Evolutionary conservation across 139 green algal genomes (phyloP), one percentile per base, ranked within the genome.

Genomic region (Closterium sp.): DNA sequence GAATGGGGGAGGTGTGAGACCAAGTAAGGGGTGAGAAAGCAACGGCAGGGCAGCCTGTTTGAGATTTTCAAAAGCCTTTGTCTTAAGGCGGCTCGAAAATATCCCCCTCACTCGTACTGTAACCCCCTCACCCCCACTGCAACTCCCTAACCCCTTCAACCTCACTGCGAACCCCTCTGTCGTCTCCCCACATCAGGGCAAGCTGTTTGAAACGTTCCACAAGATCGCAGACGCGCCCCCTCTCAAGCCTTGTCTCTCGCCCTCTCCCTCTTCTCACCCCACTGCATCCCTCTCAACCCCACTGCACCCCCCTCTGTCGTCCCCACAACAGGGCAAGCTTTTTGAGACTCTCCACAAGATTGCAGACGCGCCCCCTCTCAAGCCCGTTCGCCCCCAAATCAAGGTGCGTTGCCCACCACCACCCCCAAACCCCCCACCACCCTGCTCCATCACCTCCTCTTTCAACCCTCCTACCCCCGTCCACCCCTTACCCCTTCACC

Each of bases 331-430:
- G 90, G 90, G 19, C 21, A 88, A 92, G 90, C 24, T 92, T 2
- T 91, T 92, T 92, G 70, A 92, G 84, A 92, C 62, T 10, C 73
- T 92, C 9, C n/a, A 92, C 90, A 92, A 92, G 73, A 91, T 92
- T 9, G 70, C 90, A 38, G 34, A 87, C 28, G 28, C 34, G 10
- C 90, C 90, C n/a, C 11, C 30, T 30, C 30, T 92, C n/a, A 92
- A n/a, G 73, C 21, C 90, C 5, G 70, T 92, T 3, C 42, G 42
- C 21, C 38, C 38, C 9, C n/a, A 92, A 7, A 31, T 92, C 34
- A 45, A 89, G 89, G 89, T 92, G 85, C 28, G 88, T 13, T 91
- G 29, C 31, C 27, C 11, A 17, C 31, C 21, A 21, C 17, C n/a
- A n/a, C n/a, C n/a, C n/a, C n/a, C n/a, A n/a, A n/a, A n/a, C n/a